Conservation (phyloP, 306 rosid genomes). For the Crataegus laevigata region DNA sequence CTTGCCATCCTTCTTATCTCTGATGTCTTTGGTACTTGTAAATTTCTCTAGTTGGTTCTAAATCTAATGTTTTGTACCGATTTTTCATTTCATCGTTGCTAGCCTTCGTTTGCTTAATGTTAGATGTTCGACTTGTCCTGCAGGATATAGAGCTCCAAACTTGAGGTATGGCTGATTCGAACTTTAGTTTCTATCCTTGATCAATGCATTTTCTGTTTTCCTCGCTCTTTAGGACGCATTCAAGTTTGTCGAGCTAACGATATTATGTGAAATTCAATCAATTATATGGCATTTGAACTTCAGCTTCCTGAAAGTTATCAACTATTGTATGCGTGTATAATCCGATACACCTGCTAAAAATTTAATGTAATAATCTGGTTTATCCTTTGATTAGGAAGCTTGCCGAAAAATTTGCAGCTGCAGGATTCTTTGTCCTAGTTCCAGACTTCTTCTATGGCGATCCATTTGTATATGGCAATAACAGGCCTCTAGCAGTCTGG, state of each 20-base stretch:
- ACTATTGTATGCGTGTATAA: too few species aligned
- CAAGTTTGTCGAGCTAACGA: too few species aligned
- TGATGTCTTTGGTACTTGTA: slow-evolving; percentile 35
- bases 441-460: slow-evolving; percentile 63
- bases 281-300: too few species aligned
- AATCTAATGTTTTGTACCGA: background rate
- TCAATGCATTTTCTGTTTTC: background rate
- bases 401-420: slow-evolving; percentile 65
- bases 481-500: slow-evolving; percentile 42
- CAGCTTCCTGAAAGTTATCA: too few species aligned
- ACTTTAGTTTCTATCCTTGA: background rate
- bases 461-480: slow-evolving; percentile 28
- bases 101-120: too few species aligned
- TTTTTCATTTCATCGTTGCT: background rate
- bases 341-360: too few species aligned
- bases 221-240: too few species aligned
- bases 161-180: slow-evolving; percentile 40
- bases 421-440: slow-evolving; percentile 59
- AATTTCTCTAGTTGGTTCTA: background rate
- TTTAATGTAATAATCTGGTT: background rate
- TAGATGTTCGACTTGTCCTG: background rate
- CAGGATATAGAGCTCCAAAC: slow-evolving; percentile 74
- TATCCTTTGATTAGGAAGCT: slow-evolving; percentile 42
- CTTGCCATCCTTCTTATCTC: slow-evolving; percentile 44
- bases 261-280: too few species aligned